Base-by-base conservation (phyloP, 2,329 filamentous ascomycete species). In the Penicillium paneum region DNA sequence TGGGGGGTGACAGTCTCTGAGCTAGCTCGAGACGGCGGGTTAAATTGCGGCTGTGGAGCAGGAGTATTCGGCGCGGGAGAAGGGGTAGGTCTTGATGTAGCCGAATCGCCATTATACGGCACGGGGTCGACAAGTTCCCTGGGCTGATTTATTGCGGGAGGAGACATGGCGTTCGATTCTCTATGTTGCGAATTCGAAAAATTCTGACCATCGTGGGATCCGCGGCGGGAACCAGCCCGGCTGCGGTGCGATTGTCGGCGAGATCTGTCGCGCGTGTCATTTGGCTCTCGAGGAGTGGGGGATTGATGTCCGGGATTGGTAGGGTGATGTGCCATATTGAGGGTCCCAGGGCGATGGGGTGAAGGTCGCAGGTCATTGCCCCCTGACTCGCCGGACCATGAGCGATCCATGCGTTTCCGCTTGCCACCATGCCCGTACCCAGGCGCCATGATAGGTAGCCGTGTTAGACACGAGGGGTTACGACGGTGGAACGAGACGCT, bases 371-470 rank as follows among this genome's bases (percentile, higher is more conserved):
- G 65, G 49, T 76, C 73, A 64, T 72, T 71, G 39, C 66, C 58
- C 28, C 44, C 66, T 41, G 71, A 71, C 56, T 78, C 75, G 49
- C 72, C 71, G 39, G 76, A 75, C 68, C 71, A 78, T 36, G 70
- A 70, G 63, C 76, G 69, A 52, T 78, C 76, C 50, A 65, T 68
- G 67, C 76, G 70, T 76, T 85, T 85, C 58, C 83, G 77, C 76
- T 86, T 86, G 50, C 75, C 73, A 60, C 73, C 72, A 52, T 71
- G 71, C 60, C 73, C 73, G 47, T 71, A 71, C 60, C 70, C 71
- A 61, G 78, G 79, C 69, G 79, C 74, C 81, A 83, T 83, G 68
- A 59, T 64, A 47, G 35, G 57, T 55, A 47, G 44, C 58, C 60
- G 56, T 62, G 48, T 64, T 62, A 62, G 53, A 65, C 59, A 52